Base-by-base conservation (phyloP, 108 stramenopile species). In the Cyclotella kingstonii region DNA sequence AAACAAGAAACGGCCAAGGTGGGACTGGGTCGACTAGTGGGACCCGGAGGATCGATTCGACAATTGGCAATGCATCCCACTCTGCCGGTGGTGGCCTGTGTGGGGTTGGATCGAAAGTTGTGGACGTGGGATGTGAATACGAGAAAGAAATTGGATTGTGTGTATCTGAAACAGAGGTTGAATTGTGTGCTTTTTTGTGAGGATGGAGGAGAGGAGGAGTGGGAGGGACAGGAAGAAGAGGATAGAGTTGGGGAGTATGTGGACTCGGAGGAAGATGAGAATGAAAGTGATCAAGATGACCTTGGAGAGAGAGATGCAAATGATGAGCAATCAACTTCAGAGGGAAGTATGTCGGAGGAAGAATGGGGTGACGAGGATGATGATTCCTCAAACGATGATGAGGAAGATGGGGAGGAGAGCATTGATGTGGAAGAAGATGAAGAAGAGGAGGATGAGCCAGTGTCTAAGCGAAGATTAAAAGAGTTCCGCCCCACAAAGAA, bases 101-200 rank as follows among this genome's bases (percentile, higher is more conserved):
- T 93, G 12, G 85, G 91, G 5, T 67, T 87, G 38, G 91, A 93
- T 77, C 79, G 91, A 5, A 93, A 87, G 73, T 65, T 93, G 45
- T 81, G 88, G 77, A 77, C 82, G 18, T 93, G 84, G 68, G 83
- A 89, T 63, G 68, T 81, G 27, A 58, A 76, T 5, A 76, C 23
- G 11, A 58, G 35, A 23, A 58, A 78, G 18, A 78, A 86, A 62
- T 17, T 84, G 25, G 79, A 84, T 61, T 88, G 88, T 66, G 77
- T 89, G 9, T 93, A 93, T 62, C 57, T 93, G 76, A 93, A 82
- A 47, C 91, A 93, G 78, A 70, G 91, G 43, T 60, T 93, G 70
- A 87, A 85, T 63, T 86, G 85, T 67, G 69, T 87, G n/a, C 54
- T 93, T 52, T 59, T 89, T 56, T 82, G 80, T 25, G 49, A 45